Evolutionary conservation across 1,284 basidiomycete genomes (phyloP), one percentile per base, ranked within the genome.

Genomic region (Anthracocystis walkeri): DNA sequence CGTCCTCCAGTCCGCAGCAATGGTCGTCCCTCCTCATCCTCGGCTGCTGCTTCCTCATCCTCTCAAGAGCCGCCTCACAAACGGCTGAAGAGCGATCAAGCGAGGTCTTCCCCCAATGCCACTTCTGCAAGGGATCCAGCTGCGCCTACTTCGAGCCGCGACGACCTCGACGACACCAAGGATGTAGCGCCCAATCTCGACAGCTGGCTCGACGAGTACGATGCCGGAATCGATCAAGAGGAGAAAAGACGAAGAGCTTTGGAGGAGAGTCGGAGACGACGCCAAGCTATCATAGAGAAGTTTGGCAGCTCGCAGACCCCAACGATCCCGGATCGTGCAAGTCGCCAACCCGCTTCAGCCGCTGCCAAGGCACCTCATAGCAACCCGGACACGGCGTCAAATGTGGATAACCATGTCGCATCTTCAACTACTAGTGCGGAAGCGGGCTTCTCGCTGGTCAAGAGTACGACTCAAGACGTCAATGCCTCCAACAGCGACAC

Each of bases 181-280:
- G 38, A 31, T 35, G 40, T 54, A 27, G 44, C 54, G 21, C 16
- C 58, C 1, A 40, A 58, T 8, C 55, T 71, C 3, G 63, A 65
- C 27, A 61, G 45, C 23, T 48, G 57, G 44, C 58, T 65, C 12
- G 61, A 74, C 29, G 67, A 68, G 33, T 62, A 57, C 31, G 69
- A 72, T 41, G 55, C 60, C 25, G 74, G 63, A 10, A 54, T 76
- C 38, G 59, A 72, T 31, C 50, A 60, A 23, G 68, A 72, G 16
- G 64, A 68, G n/a, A 49, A 31, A 2, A 63, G 61, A 29, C 49
- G 59, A 7, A 65, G 31, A 25, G 41, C 54, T 12, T 53, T 79
- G 8, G 80, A 79, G 48, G 77, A 81, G 51, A 79, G 78, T n/a
- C 62, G 82, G 11, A 75, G 59, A 31, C 56, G 73, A 2, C 52